A percentile compares a stretch with the other conserved stretches of the same genome.
Conservation (phyloP, 768 basidiomycete species). For the Hortiboletus campestris region DNA sequence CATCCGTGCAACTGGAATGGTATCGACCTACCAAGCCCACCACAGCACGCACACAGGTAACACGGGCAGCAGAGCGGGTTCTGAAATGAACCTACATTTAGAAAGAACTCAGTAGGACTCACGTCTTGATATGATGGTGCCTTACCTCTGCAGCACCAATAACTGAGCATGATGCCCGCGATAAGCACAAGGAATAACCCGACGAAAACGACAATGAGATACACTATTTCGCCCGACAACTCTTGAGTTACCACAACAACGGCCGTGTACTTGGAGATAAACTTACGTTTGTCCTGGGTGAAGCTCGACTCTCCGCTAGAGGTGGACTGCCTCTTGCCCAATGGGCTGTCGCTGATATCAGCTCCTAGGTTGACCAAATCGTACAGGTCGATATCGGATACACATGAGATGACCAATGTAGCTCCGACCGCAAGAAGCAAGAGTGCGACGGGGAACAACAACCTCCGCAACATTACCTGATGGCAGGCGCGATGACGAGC, state of each 20-base stretch:
- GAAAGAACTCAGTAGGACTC: not conserved
- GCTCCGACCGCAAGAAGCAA: slow-evolving; percentile 32
- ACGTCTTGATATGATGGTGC: not conserved
- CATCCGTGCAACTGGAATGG: not conserved
- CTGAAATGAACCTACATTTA: slow-evolving; percentile 46
- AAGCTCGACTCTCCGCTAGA: slow-evolving; percentile 31
- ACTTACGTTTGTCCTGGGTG: slow-evolving; percentile 43
- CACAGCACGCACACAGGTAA: slow-evolving; percentile 71
- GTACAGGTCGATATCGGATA: slow-evolving; percentile 24
- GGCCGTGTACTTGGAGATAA: not conserved
- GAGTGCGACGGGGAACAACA: slow-evolving; percentile 37
- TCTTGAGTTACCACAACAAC: not conserved
- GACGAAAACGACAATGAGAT: slow-evolving; percentile 64
- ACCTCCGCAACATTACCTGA: slow-evolving; percentile 27
- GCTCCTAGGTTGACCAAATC: slow-evolving; percentile 23
- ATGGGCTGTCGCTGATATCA: slow-evolving; percentile 29
- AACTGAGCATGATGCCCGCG: slow-evolving; percentile 55
- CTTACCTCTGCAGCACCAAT: slow-evolving; percentile 63
- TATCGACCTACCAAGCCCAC: slow-evolving; percentile 53
- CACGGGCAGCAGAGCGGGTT: slow-evolving; percentile 70
- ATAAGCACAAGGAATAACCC: slow-evolving; percentile 56
- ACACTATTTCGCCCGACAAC: slow-evolving; percentile 38
- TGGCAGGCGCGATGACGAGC: slow-evolving; percentile 33
- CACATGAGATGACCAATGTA: slow-evolving; percentile 33
- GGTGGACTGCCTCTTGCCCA: slow-evolving; percentile 28